Conservation (phyloP, 1,284 basidiomycete genomes). For the Pseudozyma pruni region DNA sequence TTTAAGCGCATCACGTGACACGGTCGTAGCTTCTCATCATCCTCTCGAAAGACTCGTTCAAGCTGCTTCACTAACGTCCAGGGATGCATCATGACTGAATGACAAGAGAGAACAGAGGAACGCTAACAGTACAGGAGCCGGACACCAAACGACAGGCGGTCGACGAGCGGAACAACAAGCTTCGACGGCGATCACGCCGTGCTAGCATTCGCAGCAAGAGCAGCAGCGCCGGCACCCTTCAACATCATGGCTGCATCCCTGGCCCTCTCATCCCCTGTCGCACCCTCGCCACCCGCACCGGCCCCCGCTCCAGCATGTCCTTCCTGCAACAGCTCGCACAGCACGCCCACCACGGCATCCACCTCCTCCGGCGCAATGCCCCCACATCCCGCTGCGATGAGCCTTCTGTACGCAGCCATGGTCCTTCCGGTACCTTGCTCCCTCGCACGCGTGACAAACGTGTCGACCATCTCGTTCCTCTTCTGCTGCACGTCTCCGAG, state of each 20-base stretch:
- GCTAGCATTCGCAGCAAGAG: conserved; percentile 34
- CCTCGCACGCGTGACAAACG: conserved; percentile 45
- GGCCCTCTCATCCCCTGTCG: conserved; percentile 26
- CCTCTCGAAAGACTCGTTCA: too few relatives aligned
- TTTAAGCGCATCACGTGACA: conserved; percentile 9
- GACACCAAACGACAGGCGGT: neutral
- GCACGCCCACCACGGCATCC: conserved; percentile 62
- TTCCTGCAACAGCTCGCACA: conserved; percentile 64
- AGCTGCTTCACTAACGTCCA: too few relatives aligned
- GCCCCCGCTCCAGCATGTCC: conserved; percentile 19
- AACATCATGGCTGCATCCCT: conserved; percentile 49
- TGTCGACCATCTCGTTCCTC: conserved; percentile 40
- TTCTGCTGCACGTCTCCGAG: conserved; percentile 43
- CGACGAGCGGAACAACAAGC: neutral
- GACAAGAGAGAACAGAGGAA: neutral
- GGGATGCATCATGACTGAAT: neutral
- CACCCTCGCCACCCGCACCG: conserved; percentile 14
- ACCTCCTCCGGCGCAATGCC: conserved; percentile 64
- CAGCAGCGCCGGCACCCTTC: conserved; percentile 48
- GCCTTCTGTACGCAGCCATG: conserved; percentile 64
- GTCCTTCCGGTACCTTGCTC: conserved; percentile 62
- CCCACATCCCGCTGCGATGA: conserved; percentile 65
- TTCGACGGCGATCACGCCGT: conserved; percentile 10
- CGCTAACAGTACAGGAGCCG: conserved; percentile 11
- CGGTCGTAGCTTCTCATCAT: too few relatives aligned